phyloP scores from a whole-genome alignment of 1,284 basidiomycete genomes.

The Pseudozyma hubeiensis region DNA sequence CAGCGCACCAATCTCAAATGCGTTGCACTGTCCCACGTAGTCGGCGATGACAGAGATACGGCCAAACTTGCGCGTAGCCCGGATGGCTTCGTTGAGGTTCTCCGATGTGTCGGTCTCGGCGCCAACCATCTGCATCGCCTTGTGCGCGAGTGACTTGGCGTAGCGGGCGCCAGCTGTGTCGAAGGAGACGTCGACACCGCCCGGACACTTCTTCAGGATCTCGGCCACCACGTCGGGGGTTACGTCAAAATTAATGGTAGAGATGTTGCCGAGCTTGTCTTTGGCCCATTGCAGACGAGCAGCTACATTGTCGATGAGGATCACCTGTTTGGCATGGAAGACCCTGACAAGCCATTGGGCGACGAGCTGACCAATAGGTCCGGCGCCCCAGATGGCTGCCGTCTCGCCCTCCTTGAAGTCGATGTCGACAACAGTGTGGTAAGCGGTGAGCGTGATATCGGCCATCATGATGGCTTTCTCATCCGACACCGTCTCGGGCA shows the following conservation, averaged over 20 bases:
- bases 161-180: conserved; percentile 56
- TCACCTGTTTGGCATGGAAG: conserved; percentile 79
- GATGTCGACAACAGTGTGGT: conserved; percentile 79
- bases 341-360: conserved; percentile 75
- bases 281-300: conserved; percentile 76
- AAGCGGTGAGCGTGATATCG: conserved; percentile 80
- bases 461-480: conserved; percentile 74
- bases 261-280: conserved; percentile 73
- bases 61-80: conserved; percentile 73
- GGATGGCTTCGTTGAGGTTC: conserved; percentile 77
- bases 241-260: conserved; percentile 76
- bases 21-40: conserved; percentile 70
- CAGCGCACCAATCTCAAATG: conserved; percentile 79
- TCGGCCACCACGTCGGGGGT: conserved; percentile 73
- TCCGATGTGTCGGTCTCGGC: conserved; percentile 82
- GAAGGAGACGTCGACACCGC: conserved; percentile 59
- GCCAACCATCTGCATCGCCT: conserved; percentile 78
- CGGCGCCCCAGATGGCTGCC: conserved; percentile 76
- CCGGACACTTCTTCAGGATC: conserved; percentile 76
- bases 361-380: conserved; percentile 76
- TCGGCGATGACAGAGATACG: conserved; percentile 51
- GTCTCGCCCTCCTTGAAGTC: conserved; percentile 77
- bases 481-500: conserved; percentile 72
- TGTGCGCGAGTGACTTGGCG: conserved; percentile 72
- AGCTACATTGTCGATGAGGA: conserved; percentile 78